Evolutionary conservation across 2,329 filamentous ascomycete genomes (phyloP).

Genomic region (Rhinocladiella mackenziei): DNA sequence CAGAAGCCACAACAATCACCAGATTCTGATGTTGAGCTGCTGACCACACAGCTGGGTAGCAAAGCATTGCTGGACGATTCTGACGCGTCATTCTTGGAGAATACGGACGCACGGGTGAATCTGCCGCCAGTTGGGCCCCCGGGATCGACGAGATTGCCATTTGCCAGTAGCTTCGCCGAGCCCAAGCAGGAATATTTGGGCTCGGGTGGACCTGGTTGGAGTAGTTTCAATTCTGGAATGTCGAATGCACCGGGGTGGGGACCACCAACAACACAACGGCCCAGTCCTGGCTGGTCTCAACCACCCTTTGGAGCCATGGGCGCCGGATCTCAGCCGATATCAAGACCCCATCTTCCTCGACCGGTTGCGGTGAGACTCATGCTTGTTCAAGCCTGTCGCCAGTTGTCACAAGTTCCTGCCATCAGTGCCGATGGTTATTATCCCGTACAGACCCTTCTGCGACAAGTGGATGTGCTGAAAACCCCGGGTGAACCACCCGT

Average conservation of each 20-base stretch:
- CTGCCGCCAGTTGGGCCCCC: slow-evolving; percentile 47
- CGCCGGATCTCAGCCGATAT: slow-evolving; percentile 31
- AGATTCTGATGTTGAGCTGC: slow-evolving; percentile 62
- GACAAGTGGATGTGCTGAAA: slow-evolving; percentile 63
- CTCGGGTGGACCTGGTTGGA: slow-evolving; percentile 23
- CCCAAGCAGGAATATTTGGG: slow-evolving; percentile 27
- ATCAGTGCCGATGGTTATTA: slow-evolving; percentile 61
- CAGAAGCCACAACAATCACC: slow-evolving; percentile 40
- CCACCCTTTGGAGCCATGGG: slow-evolving; percentile 47
- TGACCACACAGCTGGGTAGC: slow-evolving; percentile 79
- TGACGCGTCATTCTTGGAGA: slow-evolving; percentile 58
- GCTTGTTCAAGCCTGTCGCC: slow-evolving; percentile 74
- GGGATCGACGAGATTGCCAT: slow-evolving; percentile 48
- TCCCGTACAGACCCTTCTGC: slow-evolving; percentile 59
- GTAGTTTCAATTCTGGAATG: slow-evolving; percentile 24
- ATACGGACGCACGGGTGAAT: slow-evolving; percentile 39
- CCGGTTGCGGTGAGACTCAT: slow-evolving; percentile 67
- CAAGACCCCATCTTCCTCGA: slow-evolving; percentile 56
- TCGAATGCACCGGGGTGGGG: slow-evolving; percentile 19
- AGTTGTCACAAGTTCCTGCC: slow-evolving; percentile 43
- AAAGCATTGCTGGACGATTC: slow-evolving; percentile 76
- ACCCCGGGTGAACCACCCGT: slow-evolving; percentile 54
- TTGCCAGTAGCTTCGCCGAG: slow-evolving; percentile 27
- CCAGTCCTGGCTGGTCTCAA: slow-evolving; percentile 40
- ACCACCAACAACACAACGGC: slow-evolving; percentile 17